Conservation (phyloP, 192 early-diverging fungal genomes). For the Entomortierella chlamydospora region DNA sequence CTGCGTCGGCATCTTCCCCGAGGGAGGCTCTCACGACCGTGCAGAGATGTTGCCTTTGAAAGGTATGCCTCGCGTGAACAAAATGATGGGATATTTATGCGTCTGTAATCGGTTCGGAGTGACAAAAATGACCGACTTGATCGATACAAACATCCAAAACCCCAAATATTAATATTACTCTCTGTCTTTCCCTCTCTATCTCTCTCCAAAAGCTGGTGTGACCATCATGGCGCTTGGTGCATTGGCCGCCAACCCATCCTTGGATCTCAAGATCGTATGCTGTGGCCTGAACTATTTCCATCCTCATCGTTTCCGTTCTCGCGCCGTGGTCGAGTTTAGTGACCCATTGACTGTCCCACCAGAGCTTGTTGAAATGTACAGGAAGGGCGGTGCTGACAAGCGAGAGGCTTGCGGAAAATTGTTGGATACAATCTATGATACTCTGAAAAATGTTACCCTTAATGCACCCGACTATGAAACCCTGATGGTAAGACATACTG, state of each 20-base stretch:
- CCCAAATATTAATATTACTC: neutral
- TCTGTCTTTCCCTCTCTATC: neutral
- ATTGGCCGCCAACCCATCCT: conserved; percentile 82
- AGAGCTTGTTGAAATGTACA: conserved; percentile 88
- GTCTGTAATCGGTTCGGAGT: neutral
- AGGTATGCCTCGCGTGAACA: conserved; percentile 55
- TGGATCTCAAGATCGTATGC: conserved; percentile 95
- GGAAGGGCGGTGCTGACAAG: conserved; percentile 83
- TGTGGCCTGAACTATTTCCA: conserved; percentile 96
- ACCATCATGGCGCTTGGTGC: conserved; percentile 91
- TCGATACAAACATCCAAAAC: neutral
- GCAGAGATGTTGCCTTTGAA: conserved; percentile 96
- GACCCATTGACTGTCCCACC: conserved; percentile 83
- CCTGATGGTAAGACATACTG: conserved; percentile 72
- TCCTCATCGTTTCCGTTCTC: conserved; percentile 92
- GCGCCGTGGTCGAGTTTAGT: conserved; percentile 98
- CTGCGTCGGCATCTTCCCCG: conserved; percentile 98
- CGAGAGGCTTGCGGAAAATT: conserved; percentile 83
- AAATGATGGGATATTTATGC: neutral
- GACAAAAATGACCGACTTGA: neutral
- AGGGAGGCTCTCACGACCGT: conserved; percentile 98
- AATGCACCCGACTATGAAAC: conserved; percentile 95
- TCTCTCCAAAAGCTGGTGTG: conserved; percentile 67
- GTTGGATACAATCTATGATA: conserved; percentile 83
- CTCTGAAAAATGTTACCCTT: conserved; percentile 89